Percentiles rank a stretch among this genome's conserved stretches.
These are phyloP conservation scores for Kodamaea fungicola DNA, from an alignment of 1,139 yeast species.

Conservation along the genomic window DNA sequence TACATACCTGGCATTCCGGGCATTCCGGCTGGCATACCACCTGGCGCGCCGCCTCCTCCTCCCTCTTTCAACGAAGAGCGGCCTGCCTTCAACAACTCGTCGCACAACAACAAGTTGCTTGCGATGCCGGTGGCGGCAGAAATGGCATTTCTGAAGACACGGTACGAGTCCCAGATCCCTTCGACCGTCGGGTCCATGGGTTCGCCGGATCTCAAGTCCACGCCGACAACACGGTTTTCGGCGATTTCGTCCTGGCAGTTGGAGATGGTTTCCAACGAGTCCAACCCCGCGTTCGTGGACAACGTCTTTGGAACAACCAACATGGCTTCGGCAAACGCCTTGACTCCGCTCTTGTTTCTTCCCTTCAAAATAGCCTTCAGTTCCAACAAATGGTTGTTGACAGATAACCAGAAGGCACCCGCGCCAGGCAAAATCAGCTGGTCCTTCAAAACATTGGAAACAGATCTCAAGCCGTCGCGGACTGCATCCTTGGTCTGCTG, in stretches of 20 bases:
- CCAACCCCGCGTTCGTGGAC: constrained; percentile 90
- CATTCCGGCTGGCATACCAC: constrained; percentile 8
- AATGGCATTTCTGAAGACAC: constrained; percentile 90
- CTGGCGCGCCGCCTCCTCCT: constrained; percentile 11
- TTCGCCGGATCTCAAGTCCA: constrained; percentile 87
- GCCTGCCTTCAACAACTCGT: constrained; percentile 95
- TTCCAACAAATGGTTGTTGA: constrained; percentile 62
- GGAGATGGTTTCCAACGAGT: constrained; percentile 84
- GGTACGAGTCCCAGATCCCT: constrained; percentile 94
- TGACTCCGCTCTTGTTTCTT: constrained; percentile 82
- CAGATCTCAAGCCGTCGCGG: constrained; percentile 94
- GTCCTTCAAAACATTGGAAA: constrained; percentile 86
- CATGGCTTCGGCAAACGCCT: constrained; percentile 90
- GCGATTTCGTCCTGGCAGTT: constrained; percentile 86
- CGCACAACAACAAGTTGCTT: constrained; percentile 86
- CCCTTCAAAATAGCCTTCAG: constrained; percentile 73
- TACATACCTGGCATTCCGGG: constrained; percentile 23
- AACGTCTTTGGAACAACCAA: constrained; percentile 90
- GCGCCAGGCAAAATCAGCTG: constrained; percentile 91
- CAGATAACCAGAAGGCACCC: constrained; percentile 90
- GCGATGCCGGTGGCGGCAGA: constrained; percentile 95
- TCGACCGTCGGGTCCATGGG: constrained; percentile 94
- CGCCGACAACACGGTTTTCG: constrained; percentile 83
- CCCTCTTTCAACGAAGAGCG: constrained; percentile 79
- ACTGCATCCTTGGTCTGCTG: constrained; percentile 96